A percentile compares a stretch with the other conserved stretches of the same genome.
phyloP scores from a whole-genome alignment of 768 basidiomycete species.

The Austroboletus festivus region DNA sequence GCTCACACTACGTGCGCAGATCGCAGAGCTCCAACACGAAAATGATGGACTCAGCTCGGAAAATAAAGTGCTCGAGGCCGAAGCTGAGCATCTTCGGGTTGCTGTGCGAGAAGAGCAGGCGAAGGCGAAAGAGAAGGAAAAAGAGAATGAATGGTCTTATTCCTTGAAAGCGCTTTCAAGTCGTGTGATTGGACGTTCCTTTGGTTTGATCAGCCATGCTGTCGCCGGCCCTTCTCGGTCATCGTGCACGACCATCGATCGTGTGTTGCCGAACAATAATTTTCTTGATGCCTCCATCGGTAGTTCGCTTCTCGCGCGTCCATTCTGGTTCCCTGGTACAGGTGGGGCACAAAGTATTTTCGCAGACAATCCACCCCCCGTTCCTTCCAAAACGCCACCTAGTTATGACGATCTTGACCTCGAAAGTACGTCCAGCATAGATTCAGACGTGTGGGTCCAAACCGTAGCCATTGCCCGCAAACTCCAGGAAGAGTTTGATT shows the following conservation, averaged over 20 bases:
- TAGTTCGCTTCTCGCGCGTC: not conserved
- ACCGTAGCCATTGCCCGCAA: conserved; percentile 20
- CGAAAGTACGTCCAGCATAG: not conserved
- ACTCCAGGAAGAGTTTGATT: conserved; percentile 38
- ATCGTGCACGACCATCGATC: too few relatives aligned
- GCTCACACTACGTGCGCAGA: conserved; percentile 40
- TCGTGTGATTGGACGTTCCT: not conserved
- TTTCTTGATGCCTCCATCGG: too few relatives aligned
- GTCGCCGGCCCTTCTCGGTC: conserved; percentile 23
- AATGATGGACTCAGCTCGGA: conserved; percentile 27
- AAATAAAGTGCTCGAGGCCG: conserved; percentile 26
- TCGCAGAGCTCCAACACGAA: conserved; percentile 36
- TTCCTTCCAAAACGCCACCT: conserved; percentile 10
- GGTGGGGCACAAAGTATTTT: conserved; percentile 25
- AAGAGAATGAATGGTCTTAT: too few relatives aligned
- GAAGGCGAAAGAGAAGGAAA: not conserved
- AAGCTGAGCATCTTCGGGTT: conserved; percentile 17
- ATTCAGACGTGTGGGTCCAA: conserved; percentile 9
- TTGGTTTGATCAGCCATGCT: conserved; percentile 16
- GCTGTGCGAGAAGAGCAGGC: conserved; percentile 14
- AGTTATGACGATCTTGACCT: conserved; percentile 15
- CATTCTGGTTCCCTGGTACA: not conserved
- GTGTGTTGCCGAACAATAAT: too few relatives aligned
- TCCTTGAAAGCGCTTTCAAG: not conserved
- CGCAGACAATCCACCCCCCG: conserved; percentile 25